A percentile compares a stretch with the other conserved stretches of the same genome.
Evolutionary conservation across 345 rosid species (phyloP).

Genomic region (Eucalyptus melliodora): DNA sequence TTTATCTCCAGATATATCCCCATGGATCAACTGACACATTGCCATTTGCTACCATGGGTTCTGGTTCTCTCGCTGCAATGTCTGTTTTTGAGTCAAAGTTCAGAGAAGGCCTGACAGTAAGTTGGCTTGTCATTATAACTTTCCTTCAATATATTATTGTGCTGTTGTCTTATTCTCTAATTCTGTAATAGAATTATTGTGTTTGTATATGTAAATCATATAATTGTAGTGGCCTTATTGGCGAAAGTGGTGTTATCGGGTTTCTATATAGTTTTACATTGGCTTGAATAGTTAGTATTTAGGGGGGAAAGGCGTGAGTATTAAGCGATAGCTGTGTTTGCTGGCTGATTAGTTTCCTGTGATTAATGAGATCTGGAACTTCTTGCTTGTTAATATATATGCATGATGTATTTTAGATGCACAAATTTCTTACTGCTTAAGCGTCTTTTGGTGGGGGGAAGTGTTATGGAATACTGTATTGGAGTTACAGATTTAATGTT

Average conservation of each 20-base stretch:
- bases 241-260: background rate
- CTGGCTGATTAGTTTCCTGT: background rate
- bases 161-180: background rate
- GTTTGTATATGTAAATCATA: background rate
- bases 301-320: background rate
- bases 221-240: background rate
- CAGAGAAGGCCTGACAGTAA: conserved; percentile 8
- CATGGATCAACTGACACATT: conserved; percentile 11
- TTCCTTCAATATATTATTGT: background rate
- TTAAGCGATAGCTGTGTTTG: background rate
- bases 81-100: conserved; percentile 10
- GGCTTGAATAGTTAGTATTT: background rate
- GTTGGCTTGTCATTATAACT: background rate
- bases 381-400: background rate
- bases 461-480: background rate
- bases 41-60: conserved; percentile 15
- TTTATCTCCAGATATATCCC: conserved; percentile 4
- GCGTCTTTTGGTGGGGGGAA: background rate
- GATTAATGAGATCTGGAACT: background rate
- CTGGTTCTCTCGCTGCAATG: conserved; percentile 17
- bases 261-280: background rate
- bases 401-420: background rate
- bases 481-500: background rate
- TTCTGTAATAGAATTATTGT: background rate
- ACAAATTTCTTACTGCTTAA: background rate